These are phyloP conservation scores for Corymbia citriodora DNA, from an alignment of 441 rosid genomes.

Conservation along the genomic window DNA sequence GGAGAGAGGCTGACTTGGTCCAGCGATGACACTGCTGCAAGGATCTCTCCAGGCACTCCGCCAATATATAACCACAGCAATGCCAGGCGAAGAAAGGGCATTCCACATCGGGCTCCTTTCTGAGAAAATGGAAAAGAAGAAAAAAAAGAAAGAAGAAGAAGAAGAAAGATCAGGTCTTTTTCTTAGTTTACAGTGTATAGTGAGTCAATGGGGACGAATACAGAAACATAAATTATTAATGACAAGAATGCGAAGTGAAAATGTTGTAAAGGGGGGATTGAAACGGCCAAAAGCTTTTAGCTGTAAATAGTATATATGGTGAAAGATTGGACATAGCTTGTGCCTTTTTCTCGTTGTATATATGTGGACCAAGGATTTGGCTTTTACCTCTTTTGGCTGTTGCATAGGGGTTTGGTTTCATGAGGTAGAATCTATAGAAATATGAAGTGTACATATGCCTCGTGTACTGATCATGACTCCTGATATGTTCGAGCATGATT, in stretches of 20 bases:
- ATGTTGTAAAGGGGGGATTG: neutral
- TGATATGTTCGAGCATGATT: neutral
- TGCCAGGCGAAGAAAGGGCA: conserved; percentile 12
- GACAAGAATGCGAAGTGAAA: neutral
- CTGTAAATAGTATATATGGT: neutral
- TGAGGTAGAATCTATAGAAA: neutral
- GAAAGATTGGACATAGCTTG: neutral
- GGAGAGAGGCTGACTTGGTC: conserved; percentile 36
- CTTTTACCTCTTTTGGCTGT: neutral
- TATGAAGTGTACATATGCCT: neutral
- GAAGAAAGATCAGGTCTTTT: neutral
- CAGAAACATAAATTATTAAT: neutral
- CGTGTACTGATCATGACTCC: neutral
- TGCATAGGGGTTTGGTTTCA: neutral
- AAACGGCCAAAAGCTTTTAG: neutral
- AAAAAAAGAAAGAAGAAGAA: neutral
- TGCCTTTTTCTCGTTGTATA: neutral
- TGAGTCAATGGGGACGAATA: neutral
- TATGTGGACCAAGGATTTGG: neutral
- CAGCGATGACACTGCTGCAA: conserved; percentile 43
- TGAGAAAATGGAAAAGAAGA: neutral
- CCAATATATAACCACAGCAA: conserved; percentile 11
- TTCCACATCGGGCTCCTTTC: conserved; percentile 13
- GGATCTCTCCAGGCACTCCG: conserved; percentile 6
- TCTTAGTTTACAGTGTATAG: neutral